Conservation (phyloP, 306 rosid species). For the Prunus davidiana region DNA sequence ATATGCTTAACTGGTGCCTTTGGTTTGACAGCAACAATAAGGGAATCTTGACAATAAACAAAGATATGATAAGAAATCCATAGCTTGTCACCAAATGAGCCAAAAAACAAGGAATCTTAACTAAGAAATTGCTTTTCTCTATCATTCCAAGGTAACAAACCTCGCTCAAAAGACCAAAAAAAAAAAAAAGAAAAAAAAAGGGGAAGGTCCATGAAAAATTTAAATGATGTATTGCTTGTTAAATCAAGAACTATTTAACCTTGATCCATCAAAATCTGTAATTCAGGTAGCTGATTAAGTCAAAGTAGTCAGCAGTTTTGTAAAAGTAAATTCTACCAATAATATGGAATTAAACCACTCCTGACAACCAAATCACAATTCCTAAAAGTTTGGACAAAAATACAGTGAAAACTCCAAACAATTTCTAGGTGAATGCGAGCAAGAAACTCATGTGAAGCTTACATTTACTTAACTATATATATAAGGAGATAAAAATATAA, state of each 20-base stretch:
- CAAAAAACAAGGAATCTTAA: not conserved
- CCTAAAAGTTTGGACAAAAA: not conserved
- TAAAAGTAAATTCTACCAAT: not conserved
- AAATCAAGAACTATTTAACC: not conserved
- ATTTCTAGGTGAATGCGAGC: not conserved
- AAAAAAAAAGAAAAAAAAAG: not conserved
- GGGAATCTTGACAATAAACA: constrained; percentile 51
- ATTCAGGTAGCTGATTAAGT: not conserved
- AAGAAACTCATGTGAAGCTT: not conserved
- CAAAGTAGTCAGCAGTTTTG: not conserved
- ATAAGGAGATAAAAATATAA: not conserved
- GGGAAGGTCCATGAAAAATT: not conserved
- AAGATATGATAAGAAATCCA: not conserved
- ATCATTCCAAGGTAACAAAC: not conserved
- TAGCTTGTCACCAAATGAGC: not conserved
- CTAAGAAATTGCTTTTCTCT: not conserved
- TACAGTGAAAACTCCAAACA: not conserved
- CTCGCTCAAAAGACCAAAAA: not conserved
- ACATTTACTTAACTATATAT: too few species aligned
- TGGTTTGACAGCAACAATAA: constrained; percentile 90
- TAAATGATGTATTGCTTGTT: not conserved
- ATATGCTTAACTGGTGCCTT: constrained; percentile 63
- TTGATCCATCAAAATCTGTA: not conserved
- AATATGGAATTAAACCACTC: not conserved
- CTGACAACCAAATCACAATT: not conserved